Evolutionary conservation across 208 protist genomes (phyloP).

Genomic region (Trichomonas vaginalis): DNA sequence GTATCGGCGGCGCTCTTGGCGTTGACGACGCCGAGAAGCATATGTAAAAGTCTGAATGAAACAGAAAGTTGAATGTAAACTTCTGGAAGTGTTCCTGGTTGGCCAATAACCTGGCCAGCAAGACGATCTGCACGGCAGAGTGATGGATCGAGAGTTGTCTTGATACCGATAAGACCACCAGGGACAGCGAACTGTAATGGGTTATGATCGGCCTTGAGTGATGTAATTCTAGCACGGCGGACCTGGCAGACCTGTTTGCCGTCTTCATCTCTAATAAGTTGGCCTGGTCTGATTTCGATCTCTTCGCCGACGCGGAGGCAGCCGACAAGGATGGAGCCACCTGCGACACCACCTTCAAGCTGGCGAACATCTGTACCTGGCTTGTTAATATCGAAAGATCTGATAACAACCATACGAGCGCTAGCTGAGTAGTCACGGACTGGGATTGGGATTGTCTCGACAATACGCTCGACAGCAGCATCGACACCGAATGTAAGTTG

Average conservation of each 20-base stretch:
- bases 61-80: slow-evolving; percentile 92
- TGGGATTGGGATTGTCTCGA: slow-evolving; percentile 82
- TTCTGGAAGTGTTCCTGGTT: slow-evolving; percentile 63
- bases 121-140: slow-evolving; percentile 89
- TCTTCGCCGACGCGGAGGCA: slow-evolving; percentile 83
- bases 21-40: slow-evolving; percentile 75
- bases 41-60: slow-evolving; percentile 80
- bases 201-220: slow-evolving; percentile 65
- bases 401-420: slow-evolving; percentile 89
- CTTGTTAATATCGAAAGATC: slow-evolving; percentile 99
- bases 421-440: slow-evolving; percentile 68
- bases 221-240: slow-evolving; percentile 68
- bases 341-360: slow-evolving; percentile 52
- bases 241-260: slow-evolving; percentile 74
- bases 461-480: slow-evolving; percentile 82
- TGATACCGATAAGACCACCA: slow-evolving; percentile 59
- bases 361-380: slow-evolving; percentile 80
- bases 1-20: slow-evolving; percentile 29
- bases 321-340: slow-evolving; percentile 87
- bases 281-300: slow-evolving; percentile 95
- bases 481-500: slow-evolving; percentile 89
- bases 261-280: slow-evolving; percentile 43
- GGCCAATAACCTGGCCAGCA: slow-evolving; percentile 71
- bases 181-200: slow-evolving; percentile 80
- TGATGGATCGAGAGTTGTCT: slow-evolving; percentile 96